A percentile compares a stretch with the other conserved stretches of the same genome.
These are phyloP conservation scores for Alloascoidea hylecoeti DNA, from an alignment of 805 yeast species.

Conservation along the genomic window DNA sequence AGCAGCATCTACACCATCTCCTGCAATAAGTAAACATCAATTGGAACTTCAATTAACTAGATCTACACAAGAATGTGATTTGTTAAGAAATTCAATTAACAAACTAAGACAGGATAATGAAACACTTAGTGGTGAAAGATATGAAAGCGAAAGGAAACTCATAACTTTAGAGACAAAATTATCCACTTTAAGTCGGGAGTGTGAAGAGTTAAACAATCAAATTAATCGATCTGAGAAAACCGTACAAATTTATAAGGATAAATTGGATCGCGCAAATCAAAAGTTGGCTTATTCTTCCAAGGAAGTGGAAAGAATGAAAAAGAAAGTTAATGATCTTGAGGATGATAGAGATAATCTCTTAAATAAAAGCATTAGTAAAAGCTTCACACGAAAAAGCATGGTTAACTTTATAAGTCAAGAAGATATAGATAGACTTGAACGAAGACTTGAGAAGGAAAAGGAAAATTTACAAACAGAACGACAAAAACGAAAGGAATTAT, in stretches of 20 bases:
- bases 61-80: neutral
- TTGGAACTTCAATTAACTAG: neutral
- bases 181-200: neutral
- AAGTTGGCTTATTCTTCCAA: conserved; percentile 25
- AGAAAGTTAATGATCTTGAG: conserved; percentile 5
- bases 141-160: neutral
- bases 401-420: conserved; percentile 7
- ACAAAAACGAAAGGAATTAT: conserved; percentile 6
- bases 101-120: neutral
- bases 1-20: neutral
- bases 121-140: neutral
- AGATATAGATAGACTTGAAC: conserved; percentile 18
- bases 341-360: conserved; percentile 11
- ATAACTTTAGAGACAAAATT: neutral
- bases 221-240: conserved; percentile 18
- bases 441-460: conserved; percentile 15
- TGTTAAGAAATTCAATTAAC: neutral
- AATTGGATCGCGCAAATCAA: conserved; percentile 28
- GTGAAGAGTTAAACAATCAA: neutral
- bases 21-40: neutral
- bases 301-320: conserved; percentile 1
- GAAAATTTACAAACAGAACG: conserved; percentile 9
- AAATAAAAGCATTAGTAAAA: conserved; percentile 12
- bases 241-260: conserved; percentile 35
- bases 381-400: neutral